A percentile compares a stretch with the other conserved stretches of the same genome.
Conservation (phyloP, 352 stramenopile species). For the Albugo laibachii region DNA sequence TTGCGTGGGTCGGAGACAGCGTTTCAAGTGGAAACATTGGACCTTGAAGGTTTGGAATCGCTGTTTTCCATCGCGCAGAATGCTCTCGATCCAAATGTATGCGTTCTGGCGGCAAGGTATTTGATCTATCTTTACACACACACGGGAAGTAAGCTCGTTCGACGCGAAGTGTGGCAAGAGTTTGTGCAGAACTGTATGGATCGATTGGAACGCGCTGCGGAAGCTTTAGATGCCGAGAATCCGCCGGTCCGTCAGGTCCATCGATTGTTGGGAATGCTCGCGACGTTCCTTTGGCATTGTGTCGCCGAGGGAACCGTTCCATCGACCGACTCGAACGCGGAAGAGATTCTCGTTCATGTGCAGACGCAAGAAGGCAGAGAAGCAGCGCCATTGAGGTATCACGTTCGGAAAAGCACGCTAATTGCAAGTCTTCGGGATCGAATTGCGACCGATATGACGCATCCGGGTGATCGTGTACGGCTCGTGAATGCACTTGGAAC, state of each 20-base stretch:
- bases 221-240: background rate
- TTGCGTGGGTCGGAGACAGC: constrained; percentile 6
- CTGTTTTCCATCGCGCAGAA: constrained; percentile 30
- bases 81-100: constrained; percentile 19
- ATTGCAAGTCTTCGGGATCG: constrained; percentile 39
- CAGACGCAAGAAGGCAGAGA: constrained; percentile 41
- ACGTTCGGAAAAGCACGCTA: constrained; percentile 29
- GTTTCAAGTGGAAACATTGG: constrained; percentile 37
- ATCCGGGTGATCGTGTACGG: constrained; percentile 36
- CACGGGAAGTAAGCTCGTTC: constrained; percentile 42
- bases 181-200: constrained; percentile 31
- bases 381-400: constrained; percentile 35
- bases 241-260: too few relatives aligned
- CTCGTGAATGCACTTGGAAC: constrained; percentile 51
- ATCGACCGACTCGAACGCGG: constrained; percentile 4
- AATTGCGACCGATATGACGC: constrained; percentile 36
- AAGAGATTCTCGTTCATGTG: constrained; percentile 47
- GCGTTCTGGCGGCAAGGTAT: constrained; percentile 35
- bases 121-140: constrained; percentile 52
- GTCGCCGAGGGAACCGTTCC: constrained; percentile 14
- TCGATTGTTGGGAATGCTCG: constrained; percentile 41
- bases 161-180: constrained; percentile 40
- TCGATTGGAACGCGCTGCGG: constrained; percentile 11
- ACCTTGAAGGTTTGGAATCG: constrained; percentile 35
- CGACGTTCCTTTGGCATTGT: constrained; percentile 27